Base-by-base conservation (phyloP, 1,284 basidiomycete genomes). In the Ceraceosorus guamensis region DNA sequence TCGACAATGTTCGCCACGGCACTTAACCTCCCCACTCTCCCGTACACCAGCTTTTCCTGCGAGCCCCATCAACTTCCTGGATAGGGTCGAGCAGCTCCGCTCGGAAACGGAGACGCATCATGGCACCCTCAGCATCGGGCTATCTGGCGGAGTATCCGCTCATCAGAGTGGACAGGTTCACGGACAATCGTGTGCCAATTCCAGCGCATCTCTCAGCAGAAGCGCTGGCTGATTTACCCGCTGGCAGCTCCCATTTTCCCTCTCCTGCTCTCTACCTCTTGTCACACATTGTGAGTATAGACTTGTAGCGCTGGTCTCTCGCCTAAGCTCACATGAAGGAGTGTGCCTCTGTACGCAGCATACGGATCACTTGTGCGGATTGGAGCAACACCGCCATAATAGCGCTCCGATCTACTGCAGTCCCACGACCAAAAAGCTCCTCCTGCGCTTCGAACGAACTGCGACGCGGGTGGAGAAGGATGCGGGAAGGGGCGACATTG, bases 301-400 rank as follows among this genome's bases (percentile, higher is more conserved):
- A 24, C 24, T 24, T 24, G 24, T 24, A 24, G 24, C 24, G 24
- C 24, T 24, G 24, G 24, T 24, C 24, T 24, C 24, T 24, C 24
- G 24, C 24, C 3, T 24, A 3, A 24, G 24, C 24, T 24, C 24
- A 24, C 24, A 2, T 24, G 24, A 24, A 3, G 24, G 24, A 24
- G 24, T 24, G 24, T 24, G 24, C 3, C 2, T 24, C 24, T 24
- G 2, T 24, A 24, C 24, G 24, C 24, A 24, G n/a, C 71, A 74
- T 50, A 66, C 69, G 24, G 71, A 74, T 52, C 71, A 74, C 50
- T 65, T 72, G 56, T 60, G 56, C 43, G 71, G 71, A 1, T 63
- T 74, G 35, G 59, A 63, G 14, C 46, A 57, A 30, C 63, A 62
- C 7, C 34, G 41, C 30, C 61, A 58, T 24, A 58, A 64, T 52